Percentiles rank a stretch among this genome's conserved stretches.
Conservation (phyloP, 768 basidiomycete species). For the Rhizopogon vulgaris region DNA sequence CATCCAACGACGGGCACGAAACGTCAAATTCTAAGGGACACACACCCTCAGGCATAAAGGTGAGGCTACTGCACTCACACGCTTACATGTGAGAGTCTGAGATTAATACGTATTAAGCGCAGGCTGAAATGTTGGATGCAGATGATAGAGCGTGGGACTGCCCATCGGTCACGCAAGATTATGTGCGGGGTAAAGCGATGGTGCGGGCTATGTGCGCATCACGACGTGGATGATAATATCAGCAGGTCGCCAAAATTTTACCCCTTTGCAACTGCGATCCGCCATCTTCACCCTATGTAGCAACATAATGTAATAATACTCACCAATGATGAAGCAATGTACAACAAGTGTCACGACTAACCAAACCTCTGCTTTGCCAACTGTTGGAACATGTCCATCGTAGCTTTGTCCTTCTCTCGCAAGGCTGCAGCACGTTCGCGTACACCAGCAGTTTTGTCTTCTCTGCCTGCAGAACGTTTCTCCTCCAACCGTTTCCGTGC, state of each 20-base stretch:
- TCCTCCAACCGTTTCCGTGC: constrained; percentile 58
- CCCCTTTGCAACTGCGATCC: background rate
- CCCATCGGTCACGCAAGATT: background rate
- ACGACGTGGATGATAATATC: background rate
- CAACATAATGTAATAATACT: constrained; percentile 7
- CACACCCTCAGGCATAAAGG: background rate
- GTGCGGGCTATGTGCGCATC: background rate
- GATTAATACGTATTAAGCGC: background rate
- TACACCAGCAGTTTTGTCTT: constrained; percentile 43
- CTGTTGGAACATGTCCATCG: constrained; percentile 95
- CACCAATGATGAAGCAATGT: constrained; percentile 6
- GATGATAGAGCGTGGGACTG: constrained; percentile 36
- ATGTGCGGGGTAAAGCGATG: background rate
- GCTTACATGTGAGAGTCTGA: background rate
- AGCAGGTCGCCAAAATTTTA: background rate
- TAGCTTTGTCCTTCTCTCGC: constrained; percentile 80
- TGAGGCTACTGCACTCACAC: background rate
- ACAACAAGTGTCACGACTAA: constrained; percentile 25
- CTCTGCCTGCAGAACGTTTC: constrained; percentile 33
- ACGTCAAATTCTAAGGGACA: background rate
- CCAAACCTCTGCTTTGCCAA: constrained; percentile 87
- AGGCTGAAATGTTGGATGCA: constrained; percentile 25
- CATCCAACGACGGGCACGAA: constrained; percentile 9
- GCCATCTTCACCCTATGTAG: background rate
- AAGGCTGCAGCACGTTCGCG: constrained; percentile 59